These are phyloP conservation scores for Candida cerambycidarum DNA, from an alignment of 805 yeast species.

Conservation along the genomic window DNA sequence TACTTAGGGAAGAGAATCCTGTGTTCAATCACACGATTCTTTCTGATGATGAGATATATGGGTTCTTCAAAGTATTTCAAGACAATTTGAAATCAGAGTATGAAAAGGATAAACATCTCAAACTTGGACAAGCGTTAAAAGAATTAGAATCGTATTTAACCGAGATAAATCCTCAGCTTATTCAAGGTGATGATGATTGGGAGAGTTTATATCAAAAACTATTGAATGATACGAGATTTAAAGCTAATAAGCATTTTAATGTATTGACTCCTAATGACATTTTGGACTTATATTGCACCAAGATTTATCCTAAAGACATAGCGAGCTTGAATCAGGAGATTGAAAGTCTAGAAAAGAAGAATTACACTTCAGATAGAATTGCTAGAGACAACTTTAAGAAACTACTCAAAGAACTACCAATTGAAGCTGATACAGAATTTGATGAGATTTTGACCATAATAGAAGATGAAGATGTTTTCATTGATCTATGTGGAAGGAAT, in stretches of 20 bases:
- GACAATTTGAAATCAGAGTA: slow-evolving; percentile 35
- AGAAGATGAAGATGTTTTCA: slow-evolving; percentile 56
- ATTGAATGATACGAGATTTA: slow-evolving; percentile 49
- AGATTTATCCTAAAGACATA: slow-evolving; percentile 30
- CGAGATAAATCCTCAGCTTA: slow-evolving; percentile 30
- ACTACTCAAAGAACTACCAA: slow-evolving; percentile 44
- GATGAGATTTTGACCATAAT: slow-evolving; percentile 50
- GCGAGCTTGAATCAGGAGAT: slow-evolving; percentile 22
- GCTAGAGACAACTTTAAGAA: slow-evolving; percentile 60
- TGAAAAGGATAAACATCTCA: slow-evolving; percentile 18
- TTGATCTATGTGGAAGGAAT: slow-evolving; percentile 64
- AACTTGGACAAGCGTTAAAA: slow-evolving; percentile 47
- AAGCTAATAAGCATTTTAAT: slow-evolving; percentile 57
- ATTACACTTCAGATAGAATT: slow-evolving; percentile 58
- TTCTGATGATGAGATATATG: slow-evolving; percentile 55
- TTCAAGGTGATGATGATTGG: slow-evolving; percentile 36
- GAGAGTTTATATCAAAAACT: slow-evolving; percentile 33
- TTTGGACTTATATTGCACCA: slow-evolving; percentile 48
- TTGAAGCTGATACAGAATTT: slow-evolving; percentile 57
- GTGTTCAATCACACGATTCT: slow-evolving; percentile 60
- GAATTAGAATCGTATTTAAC: slow-evolving; percentile 55
- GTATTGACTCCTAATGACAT: slow-evolving; percentile 59
- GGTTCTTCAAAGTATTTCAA: slow-evolving; percentile 54
- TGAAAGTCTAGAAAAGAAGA: slow-evolving; percentile 29
- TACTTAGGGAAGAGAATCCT: slow-evolving; percentile 63